phyloP scores from a whole-genome alignment of 2,329 filamentous ascomycete genomes.

The Penicillium griseofulvum region DNA sequence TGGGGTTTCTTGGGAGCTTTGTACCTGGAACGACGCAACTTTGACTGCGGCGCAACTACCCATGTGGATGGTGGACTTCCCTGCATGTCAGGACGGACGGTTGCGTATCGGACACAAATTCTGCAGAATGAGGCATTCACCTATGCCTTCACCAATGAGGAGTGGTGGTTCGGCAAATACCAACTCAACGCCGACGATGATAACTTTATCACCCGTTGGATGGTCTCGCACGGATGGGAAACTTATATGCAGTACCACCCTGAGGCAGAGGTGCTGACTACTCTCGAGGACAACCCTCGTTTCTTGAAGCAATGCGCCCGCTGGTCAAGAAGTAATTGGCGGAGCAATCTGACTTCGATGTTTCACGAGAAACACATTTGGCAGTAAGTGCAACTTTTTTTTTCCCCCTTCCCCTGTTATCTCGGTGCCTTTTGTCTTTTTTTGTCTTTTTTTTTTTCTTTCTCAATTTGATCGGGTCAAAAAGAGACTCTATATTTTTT shows the following conservation, averaged over 20 bases:
- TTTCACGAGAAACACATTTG: constrained; percentile 79
- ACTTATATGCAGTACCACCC: constrained; percentile 93
- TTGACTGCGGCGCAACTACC: constrained; percentile 93
- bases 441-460: background rate
- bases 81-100: constrained; percentile 91
- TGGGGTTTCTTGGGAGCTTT: constrained; percentile 90
- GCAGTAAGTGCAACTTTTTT: constrained; percentile 62
- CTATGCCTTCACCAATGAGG: constrained; percentile 85
- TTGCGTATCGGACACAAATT: constrained; percentile 86
- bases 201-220: constrained; percentile 96
- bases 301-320: constrained; percentile 91
- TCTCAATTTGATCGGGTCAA: background rate
- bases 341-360: constrained; percentile 91
- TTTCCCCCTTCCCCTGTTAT: background rate
- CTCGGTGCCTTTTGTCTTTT: background rate
- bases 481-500: background rate
- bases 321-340: constrained; percentile 97
- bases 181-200: constrained; percentile 95
- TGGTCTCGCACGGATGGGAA: constrained; percentile 88
- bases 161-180: constrained; percentile 73
- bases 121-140: constrained; percentile 82
- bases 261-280: constrained; percentile 89
- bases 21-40: constrained; percentile 91
- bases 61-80: constrained; percentile 94
- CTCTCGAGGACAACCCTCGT: constrained; percentile 81